Percentiles rank a stretch among this genome's conserved stretches.
These are phyloP conservation scores for Panus rudis DNA, from an alignment of 768 basidiomycete genomes.

Conservation along the genomic window DNA sequence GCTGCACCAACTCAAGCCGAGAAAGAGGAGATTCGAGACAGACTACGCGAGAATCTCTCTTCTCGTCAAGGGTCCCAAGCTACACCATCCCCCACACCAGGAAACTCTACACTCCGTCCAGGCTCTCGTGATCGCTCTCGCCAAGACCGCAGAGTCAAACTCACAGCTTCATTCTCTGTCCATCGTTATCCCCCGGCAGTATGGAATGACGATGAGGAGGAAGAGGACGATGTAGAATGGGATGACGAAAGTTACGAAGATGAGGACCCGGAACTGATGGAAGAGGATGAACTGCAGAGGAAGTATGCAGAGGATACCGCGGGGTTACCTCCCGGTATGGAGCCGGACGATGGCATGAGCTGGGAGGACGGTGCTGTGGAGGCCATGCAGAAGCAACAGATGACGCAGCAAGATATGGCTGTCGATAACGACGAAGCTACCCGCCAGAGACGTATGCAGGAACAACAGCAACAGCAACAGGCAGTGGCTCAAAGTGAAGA, in stretches of 20 bases:
- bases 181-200: slow-evolving; percentile 78
- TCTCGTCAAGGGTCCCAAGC: slow-evolving; percentile 40
- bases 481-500: slow-evolving; percentile 25
- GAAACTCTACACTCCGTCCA: slow-evolving; percentile 20
- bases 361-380: slow-evolving; percentile 75
- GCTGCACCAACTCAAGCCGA: slow-evolving; percentile 72
- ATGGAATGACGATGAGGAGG: slow-evolving; percentile 73
- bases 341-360: slow-evolving; percentile 77
- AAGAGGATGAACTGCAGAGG: slow-evolving; percentile 42
- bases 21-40: slow-evolving; percentile 43
- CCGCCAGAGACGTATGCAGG: slow-evolving; percentile 10
- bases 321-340: slow-evolving; percentile 32
- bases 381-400: slow-evolving; percentile 26
- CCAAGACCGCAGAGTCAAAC: slow-evolving; percentile 45
- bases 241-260: slow-evolving; percentile 64
- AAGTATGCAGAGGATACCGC: slow-evolving; percentile 24
- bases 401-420: slow-evolving; percentile 1
- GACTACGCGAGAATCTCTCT: slow-evolving; percentile 43
- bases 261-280: slow-evolving; percentile 56
- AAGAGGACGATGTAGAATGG: slow-evolving; percentile 52
- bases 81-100: slow-evolving; percentile 44
- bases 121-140: slow-evolving; percentile 29
- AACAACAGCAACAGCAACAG: slow-evolving; percentile 13
- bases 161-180: slow-evolving; percentile 60
- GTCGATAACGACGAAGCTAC: slow-evolving; percentile 7